Base-by-base conservation (phyloP, 805 yeast genomes). In the Soucietia sequanensis region DNA sequence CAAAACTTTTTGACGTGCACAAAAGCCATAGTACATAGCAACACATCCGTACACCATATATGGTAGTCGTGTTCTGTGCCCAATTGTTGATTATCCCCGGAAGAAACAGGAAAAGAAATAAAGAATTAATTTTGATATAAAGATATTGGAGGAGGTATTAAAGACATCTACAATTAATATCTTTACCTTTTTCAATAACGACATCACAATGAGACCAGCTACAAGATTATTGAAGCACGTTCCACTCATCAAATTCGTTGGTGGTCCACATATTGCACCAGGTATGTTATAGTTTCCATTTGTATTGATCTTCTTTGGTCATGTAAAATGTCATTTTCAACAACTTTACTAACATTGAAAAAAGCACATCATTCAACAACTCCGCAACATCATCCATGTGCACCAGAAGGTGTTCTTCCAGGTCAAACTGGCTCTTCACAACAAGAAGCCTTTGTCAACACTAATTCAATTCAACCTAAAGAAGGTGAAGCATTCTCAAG, bases 181-280 rank as follows among this genome's bases (percentile, higher is more conserved):
- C n/a, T n/a, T n/a, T n/a, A n/a, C n/a, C n/a, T n/a, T n/a, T n/a
- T n/a, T n/a, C n/a, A n/a, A n/a, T n/a, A n/a, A n/a, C n/a, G n/a
- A n/a, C n/a, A n/a, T n/a, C n/a, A 35, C 17, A 27, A 68, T 68
- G 74, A 67, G 52, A 49, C 47, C 54, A 28, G 44, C 65, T 14
- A 39, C 53, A 18, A 49, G 57, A 35, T 49, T 65, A 41, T 52
- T 64, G 35, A 58, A 65, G 46, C 73, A 76, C 54, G 68, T 72
- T 16, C 96, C 95, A 11, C 68, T 80, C 58, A 91, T 91, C 64
- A 84, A 82, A 54, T 91, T 91, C 56, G 76, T 88, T 30, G 96
- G 97, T 27, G 89, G 89, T 30, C 82, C 88, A 32, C 87, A 81
- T 57, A 54, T 68, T 20, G 56, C 65, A 38, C 60, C 67, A 46